phyloP scores from a whole-genome alignment of 192 early-diverging fungal species.

The Backusella luteola region DNA sequence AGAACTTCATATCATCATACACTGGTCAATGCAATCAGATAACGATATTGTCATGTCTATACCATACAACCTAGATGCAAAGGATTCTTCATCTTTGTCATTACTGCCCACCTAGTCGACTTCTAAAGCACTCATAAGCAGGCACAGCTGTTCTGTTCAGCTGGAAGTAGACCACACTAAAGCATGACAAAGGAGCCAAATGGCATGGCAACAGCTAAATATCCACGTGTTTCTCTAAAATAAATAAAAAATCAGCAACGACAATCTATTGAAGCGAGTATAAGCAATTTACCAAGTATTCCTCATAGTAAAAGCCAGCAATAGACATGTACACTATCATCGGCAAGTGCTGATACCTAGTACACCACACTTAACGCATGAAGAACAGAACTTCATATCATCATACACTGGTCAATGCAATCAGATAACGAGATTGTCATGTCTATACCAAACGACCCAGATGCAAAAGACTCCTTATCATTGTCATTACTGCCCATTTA shows the following conservation, averaged over 20 bases:
- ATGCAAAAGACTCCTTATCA: not conserved
- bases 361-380: not conserved
- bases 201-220: too few species aligned
- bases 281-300: too few species aligned
- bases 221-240: too few species aligned
- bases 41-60: not conserved
- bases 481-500: not conserved
- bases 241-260: too few species aligned
- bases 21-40: not conserved
- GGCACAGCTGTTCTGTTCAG: not conserved
- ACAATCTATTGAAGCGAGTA: too few species aligned
- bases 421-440: not conserved
- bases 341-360: not conserved
- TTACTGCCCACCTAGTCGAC: not conserved
- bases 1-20: not conserved
- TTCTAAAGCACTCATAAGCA: not conserved
- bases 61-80: not conserved
- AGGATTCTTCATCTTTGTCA: not conserved
- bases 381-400: not conserved
- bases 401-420: not conserved
- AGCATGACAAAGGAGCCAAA: conserved; percentile 4
- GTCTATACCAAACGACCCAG: not conserved
- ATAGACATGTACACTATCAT: not conserved
- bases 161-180: not conserved
- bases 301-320: too few species aligned